Evolutionary conservation across 73 alveolate genomes (phyloP), one percentile per base, ranked within the genome.

Genomic region (Urostyla sp.): DNA sequence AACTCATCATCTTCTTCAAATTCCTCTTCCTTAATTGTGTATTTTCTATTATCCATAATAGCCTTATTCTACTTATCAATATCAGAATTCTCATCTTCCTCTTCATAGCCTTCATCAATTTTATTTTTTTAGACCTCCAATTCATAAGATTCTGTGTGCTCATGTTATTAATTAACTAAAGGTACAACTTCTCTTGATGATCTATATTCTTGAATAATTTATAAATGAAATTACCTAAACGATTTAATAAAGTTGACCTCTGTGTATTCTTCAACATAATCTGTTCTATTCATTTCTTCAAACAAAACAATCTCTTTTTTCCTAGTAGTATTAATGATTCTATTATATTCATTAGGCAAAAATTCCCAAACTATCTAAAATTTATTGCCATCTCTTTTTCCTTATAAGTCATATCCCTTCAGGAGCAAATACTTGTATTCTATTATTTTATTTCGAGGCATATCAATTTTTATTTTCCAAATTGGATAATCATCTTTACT

Each of bases 381-480:
- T 23, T 40, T 66, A 37, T n/a, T n/a, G n/a, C 34, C 63, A 13
- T 20, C 28, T 20, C 32, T 8, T 7, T 50, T 20, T 50, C 18
- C 28, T 50, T 50, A 50, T 10, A 63, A 34, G 7, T 45, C 69
- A 7, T n/a, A n/a, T n/a, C n/a, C 52, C 52, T 56, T 69, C 7
- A 69, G 27, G 36, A 69, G 66, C 52, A 69, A 16, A 34, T 69
- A 69, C 31, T 69, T 69, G 34, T 69, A 69, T 27, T 69, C 83
- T 13, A 69, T 46, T 21, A 46, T 30, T 24, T 49, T 69, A 49
- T 69, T 69, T 27, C 83, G 16, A 1, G 83, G 83, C n/a, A 69
- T 36, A 38, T 69, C 83, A 26, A 69, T 69, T 55, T 69, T 69
- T 16, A 69, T 69, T 6, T 37, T 69, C 83, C 83, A 69, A 6